Base-by-base conservation (phyloP, 768 basidiomycete genomes). In the Boletus rubroflammeus region DNA sequence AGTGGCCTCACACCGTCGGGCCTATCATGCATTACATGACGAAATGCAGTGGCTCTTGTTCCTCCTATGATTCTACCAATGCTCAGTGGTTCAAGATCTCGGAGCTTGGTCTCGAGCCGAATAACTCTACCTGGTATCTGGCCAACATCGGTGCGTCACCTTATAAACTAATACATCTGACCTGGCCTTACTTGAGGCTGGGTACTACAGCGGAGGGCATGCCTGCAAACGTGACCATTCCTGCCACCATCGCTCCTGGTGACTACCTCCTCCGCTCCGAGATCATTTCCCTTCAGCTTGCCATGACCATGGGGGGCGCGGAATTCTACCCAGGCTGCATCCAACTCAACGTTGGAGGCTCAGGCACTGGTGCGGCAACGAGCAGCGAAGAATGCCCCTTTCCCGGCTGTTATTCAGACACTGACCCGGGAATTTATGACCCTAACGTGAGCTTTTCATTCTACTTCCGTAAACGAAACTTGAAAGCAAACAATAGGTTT, bases 221-320 rank as follows among this genome's bases (percentile, higher is more conserved):
- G 17, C 62, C 74, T 1, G 77, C 74, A 1, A 72, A 62, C 13
- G 72, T 79, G 6, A 74, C 70, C 2, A 67, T 85, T 47, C 84
- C 84, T 10, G 52, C 62, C 15, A 78, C 74, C 50, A 70, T 93
- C 47, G 76, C 80, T 0, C 67, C 86, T 1, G 90, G 90, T 2
- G 76, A 84, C 61, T 93, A 91, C 66, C 74, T 92, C 44, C 67
- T 90, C 61, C 86, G 90, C 6, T 82, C 89, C 67, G 90, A 92
- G 53, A 80, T 92, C 65, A 84, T 92, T 66, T 82, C 86, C 9
- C 81, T 92, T 15, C 90, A 92, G 58, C 75, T 81, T 34, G 89
- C 76, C n/a, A 70, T 68, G 29, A 57, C 66, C 2, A 6, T 54
- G 6, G 82, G 83, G 6, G 86, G 86, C 15, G 89, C 87, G 2